phyloP scores from a whole-genome alignment of 75 land plant species.

The Selaginella moellendorffii region DNA sequence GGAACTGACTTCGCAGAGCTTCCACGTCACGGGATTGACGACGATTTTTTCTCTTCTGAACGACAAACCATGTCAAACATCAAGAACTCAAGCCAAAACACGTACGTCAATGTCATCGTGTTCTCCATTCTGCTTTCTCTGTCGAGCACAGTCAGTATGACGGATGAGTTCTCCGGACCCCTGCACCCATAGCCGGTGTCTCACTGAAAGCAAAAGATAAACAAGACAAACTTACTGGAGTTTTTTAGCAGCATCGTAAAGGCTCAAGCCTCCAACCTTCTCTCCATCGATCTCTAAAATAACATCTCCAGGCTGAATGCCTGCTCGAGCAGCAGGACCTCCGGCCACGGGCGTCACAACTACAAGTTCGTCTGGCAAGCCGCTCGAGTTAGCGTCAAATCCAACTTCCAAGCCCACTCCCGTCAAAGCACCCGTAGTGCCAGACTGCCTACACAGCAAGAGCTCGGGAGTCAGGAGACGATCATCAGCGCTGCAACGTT shows the following conservation, averaged over 20 bases:
- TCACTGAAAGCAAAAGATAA: not conserved
- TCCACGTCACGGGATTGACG: constrained; percentile 80
- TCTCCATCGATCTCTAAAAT: constrained; percentile 57
- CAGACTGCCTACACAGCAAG: constrained; percentile 69
- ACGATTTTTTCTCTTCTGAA: constrained; percentile 67
- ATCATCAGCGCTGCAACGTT: too few species aligned
- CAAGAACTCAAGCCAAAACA: too few species aligned
- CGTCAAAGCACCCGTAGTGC: constrained; percentile 79
- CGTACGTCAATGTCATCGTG: constrained; percentile 20
- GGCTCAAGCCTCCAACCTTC: constrained; percentile 58
- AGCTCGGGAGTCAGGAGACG: not conserved
- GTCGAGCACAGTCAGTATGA: constrained; percentile 41
- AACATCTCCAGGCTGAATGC: constrained; percentile 74
- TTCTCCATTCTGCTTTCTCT: constrained; percentile 13
- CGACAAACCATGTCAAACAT: constrained; percentile 22
- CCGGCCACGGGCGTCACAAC: constrained; percentile 74
- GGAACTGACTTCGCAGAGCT: constrained; percentile 80
- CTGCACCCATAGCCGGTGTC: constrained; percentile 21
- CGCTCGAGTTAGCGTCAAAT: constrained; percentile 38
- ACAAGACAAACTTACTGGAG: constrained; percentile 53
- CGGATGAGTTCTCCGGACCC: constrained; percentile 69
- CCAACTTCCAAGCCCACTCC: constrained; percentile 96
- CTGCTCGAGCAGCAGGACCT: constrained; percentile 88
- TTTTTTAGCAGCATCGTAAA: constrained; percentile 87
- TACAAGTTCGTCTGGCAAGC: constrained; percentile 37